Conservation (phyloP, 495 filamentous ascomycete genomes). For the Aspergillus carlsbadensis region DNA sequence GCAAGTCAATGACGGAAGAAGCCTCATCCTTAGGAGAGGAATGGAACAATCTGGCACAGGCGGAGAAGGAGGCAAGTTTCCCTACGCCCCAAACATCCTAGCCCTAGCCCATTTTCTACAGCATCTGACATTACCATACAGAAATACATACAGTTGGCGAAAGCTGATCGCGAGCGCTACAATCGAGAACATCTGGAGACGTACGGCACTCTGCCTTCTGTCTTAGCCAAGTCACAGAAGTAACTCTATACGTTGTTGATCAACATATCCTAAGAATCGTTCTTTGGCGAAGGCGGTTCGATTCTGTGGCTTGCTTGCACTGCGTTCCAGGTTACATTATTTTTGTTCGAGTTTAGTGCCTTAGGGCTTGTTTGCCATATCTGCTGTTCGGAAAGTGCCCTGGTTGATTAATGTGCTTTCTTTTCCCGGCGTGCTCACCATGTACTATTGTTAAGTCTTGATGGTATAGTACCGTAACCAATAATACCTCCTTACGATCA, state of each 20-base stretch:
- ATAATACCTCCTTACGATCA: too few species aligned
- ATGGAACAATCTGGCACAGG: conserved; percentile 54
- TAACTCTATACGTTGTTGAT: conserved; percentile 2
- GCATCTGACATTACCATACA: conserved; percentile 12
- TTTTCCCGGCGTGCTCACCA: not conserved
- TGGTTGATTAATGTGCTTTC: not conserved
- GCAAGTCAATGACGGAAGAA: conserved; percentile 45
- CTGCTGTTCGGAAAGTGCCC: not conserved
- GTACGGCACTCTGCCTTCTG: conserved; percentile 28
- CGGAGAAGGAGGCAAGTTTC: conserved; percentile 55
- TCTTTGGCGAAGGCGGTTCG: not conserved
- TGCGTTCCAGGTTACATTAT: not conserved
- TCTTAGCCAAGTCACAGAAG: not conserved
- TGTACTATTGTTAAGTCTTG: not conserved
- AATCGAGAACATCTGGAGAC: conserved; percentile 30
- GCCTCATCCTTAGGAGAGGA: conserved; percentile 34
- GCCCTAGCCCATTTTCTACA: not conserved
- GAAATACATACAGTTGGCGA: conserved; percentile 24
- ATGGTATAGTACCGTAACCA: too few species aligned
- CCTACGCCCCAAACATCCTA: not conserved
- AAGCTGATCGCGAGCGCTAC: conserved; percentile 33
- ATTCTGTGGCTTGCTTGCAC: not conserved
- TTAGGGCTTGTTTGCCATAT: not conserved
- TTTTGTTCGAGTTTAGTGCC: not conserved
- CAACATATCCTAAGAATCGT: not conserved